Conservation (phyloP, 768 basidiomycete species). For the Suillus cothurnatus region DNA sequence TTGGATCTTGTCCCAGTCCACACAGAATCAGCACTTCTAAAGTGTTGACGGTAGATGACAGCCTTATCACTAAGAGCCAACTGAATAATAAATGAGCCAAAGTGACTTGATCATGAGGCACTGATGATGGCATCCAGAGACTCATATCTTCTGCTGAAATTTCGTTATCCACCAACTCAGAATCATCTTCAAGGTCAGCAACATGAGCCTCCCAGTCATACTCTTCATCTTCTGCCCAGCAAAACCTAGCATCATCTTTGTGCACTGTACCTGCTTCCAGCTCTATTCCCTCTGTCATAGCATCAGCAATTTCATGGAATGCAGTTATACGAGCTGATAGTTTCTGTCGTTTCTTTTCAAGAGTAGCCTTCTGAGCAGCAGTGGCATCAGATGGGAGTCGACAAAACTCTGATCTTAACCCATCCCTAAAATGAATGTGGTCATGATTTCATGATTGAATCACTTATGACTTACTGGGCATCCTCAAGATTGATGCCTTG, state of each 20-base stretch:
- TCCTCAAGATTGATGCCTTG: conserved; percentile 4
- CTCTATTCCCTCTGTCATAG: not conserved
- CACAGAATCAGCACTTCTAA: too few relatives aligned
- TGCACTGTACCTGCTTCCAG: not conserved
- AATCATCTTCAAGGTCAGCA: not conserved
- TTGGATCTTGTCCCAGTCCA: too few relatives aligned
- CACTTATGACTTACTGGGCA: not conserved
- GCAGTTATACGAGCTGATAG: not conserved
- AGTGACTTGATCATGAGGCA: not conserved
- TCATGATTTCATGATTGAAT: not conserved
- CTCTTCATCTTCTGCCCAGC: not conserved
- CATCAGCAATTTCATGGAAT: not conserved
- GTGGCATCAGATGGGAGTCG: not conserved
- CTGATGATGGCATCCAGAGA: not conserved
- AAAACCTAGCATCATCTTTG: not conserved
- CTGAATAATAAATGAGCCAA: not conserved
- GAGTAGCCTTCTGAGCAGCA: not conserved
- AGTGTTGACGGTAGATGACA: too few relatives aligned
- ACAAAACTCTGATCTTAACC: not conserved
- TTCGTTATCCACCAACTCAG: not conserved
- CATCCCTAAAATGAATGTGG: not conserved
- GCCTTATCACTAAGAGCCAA: too few relatives aligned
- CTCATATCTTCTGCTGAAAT: not conserved
- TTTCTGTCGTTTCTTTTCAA: not conserved
- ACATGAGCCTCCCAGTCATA: not conserved